Percentiles rank a stretch among this genome's conserved stretches.
Evolutionary conservation across 2,329 filamentous ascomycete genomes (phyloP).

Genomic region (Botrytis elliptica): DNA sequence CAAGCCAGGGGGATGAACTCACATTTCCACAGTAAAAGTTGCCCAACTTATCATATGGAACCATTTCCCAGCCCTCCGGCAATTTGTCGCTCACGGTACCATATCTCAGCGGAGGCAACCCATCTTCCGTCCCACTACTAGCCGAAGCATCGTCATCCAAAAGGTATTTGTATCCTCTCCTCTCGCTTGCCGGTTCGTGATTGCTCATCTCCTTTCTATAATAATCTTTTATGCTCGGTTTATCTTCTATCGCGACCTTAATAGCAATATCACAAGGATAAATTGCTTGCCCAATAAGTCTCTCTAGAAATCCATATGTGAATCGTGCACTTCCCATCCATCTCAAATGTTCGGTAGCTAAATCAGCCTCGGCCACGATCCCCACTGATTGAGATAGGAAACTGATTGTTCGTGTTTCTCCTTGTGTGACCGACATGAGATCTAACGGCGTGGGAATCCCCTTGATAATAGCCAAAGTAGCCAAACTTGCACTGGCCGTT

Average conservation of each 20-base stretch:
- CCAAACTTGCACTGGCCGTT: constrained; percentile 69
- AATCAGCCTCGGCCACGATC: constrained; percentile 84
- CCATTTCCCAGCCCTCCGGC: constrained; percentile 72
- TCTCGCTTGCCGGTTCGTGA: constrained; percentile 33
- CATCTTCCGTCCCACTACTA: constrained; percentile 41
- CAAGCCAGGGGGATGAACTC: constrained; percentile 39
- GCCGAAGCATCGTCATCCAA: constrained; percentile 39
- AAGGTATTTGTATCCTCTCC: constrained; percentile 35
- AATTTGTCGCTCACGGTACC: constrained; percentile 77
- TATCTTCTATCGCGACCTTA: constrained; percentile 77
- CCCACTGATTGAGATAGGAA: constrained; percentile 91
- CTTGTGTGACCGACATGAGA: constrained; percentile 83
- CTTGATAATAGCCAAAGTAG: constrained; percentile 83
- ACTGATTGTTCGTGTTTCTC: constrained; percentile 69
- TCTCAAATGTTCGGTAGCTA: constrained; percentile 84
- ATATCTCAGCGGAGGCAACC: constrained; percentile 72
- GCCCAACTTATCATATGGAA: constrained; percentile 74
- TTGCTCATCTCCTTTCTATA: constrained; percentile 55
- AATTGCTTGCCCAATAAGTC: constrained; percentile 70
- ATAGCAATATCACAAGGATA: constrained; percentile 90
- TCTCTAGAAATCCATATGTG: constrained; percentile 76
- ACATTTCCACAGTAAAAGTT: constrained; percentile 94
- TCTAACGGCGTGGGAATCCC: constrained; percentile 82
- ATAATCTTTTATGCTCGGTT: constrained; percentile 69
- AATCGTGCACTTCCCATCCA: constrained; percentile 92